Conservation (phyloP, 768 basidiomycete species). For the Ramaria rubella region DNA sequence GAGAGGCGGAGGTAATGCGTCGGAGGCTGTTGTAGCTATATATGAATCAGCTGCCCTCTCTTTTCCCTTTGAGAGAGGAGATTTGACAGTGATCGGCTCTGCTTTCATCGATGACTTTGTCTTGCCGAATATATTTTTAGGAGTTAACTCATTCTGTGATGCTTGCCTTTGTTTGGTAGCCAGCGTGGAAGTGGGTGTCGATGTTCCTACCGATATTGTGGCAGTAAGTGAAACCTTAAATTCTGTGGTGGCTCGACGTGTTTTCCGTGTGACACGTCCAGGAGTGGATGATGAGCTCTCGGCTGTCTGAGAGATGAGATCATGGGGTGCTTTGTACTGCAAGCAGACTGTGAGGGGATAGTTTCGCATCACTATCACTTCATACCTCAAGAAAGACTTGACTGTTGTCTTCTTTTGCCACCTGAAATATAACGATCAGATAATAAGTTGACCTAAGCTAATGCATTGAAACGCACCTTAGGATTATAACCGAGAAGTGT, state of each 20-base stretch:
- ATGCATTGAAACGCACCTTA: constrained; percentile 36
- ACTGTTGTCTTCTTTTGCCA: constrained; percentile 66
- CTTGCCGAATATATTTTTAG: neutral
- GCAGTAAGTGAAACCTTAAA: constrained; percentile 37
- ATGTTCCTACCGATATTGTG: neutral
- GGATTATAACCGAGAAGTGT: constrained; percentile 76
- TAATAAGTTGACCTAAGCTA: neutral
- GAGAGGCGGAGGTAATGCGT: neutral
- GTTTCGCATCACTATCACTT: neutral
- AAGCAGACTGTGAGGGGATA: constrained; percentile 1
- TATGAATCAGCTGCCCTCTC: constrained; percentile 21
- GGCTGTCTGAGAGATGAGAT: constrained; percentile 47
- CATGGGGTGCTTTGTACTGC: constrained; percentile 57
- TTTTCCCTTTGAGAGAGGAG: constrained; percentile 16
- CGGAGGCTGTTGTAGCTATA: neutral
- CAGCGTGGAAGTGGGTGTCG: neutral
- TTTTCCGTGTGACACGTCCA: constrained; percentile 44
- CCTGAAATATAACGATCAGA: constrained; percentile 32
- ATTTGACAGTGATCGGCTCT: constrained; percentile 12
- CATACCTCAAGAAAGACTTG: constrained; percentile 68
- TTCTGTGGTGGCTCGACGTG: constrained; percentile 52
- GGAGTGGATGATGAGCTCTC: constrained; percentile 30
- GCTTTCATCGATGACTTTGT: neutral
- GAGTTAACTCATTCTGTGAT: neutral
- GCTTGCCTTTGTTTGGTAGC: constrained; percentile 4